Evolutionary conservation across 2,329 filamentous ascomycete genomes (phyloP).

Genomic region (Phaeosphaeriaceae sp.): DNA sequence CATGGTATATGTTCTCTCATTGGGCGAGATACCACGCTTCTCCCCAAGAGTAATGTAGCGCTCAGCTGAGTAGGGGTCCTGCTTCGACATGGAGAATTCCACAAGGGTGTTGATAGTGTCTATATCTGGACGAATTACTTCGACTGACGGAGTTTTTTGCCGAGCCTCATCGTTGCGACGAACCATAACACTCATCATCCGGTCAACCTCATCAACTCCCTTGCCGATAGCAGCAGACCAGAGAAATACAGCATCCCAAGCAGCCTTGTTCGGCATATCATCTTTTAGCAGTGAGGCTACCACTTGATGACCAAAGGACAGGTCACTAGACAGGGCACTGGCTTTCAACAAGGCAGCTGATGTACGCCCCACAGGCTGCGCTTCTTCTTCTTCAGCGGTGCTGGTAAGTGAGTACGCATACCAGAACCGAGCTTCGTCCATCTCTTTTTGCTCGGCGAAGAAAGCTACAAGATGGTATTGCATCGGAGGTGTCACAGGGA

Average conservation of each 20-base stretch:
- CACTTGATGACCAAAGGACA: constrained; percentile 51
- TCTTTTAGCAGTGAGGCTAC: constrained; percentile 45
- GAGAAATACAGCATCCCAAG: constrained; percentile 76
- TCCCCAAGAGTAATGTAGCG: constrained; percentile 72
- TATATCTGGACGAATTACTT: constrained; percentile 63
- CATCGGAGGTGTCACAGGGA: constrained; percentile 47
- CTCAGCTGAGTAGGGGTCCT: constrained; percentile 75
- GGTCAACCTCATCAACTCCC: constrained; percentile 72
- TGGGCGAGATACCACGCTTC: constrained; percentile 68
- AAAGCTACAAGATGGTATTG: constrained; percentile 65
- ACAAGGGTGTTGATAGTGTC: constrained; percentile 79
- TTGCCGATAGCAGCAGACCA: constrained; percentile 77
- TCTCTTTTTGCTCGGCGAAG: constrained; percentile 64
- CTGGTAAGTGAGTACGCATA: constrained; percentile 63
- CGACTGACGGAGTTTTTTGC: constrained; percentile 29
- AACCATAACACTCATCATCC: constrained; percentile 74
- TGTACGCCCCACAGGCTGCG: constrained; percentile 39
- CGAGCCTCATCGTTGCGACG: constrained; percentile 56
- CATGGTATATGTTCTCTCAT: constrained; percentile 74
- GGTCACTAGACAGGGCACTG: constrained; percentile 51
- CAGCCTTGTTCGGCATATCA: constrained; percentile 52
- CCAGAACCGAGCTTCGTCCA: constrained; percentile 70
- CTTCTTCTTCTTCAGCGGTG: constrained; percentile 3
- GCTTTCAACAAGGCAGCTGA: constrained; percentile 66
- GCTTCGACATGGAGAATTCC: constrained; percentile 70